Evolutionary conservation across 2,329 filamentous ascomycete species (phyloP).

Genomic region (Tolypocladium ovalisporum): DNA sequence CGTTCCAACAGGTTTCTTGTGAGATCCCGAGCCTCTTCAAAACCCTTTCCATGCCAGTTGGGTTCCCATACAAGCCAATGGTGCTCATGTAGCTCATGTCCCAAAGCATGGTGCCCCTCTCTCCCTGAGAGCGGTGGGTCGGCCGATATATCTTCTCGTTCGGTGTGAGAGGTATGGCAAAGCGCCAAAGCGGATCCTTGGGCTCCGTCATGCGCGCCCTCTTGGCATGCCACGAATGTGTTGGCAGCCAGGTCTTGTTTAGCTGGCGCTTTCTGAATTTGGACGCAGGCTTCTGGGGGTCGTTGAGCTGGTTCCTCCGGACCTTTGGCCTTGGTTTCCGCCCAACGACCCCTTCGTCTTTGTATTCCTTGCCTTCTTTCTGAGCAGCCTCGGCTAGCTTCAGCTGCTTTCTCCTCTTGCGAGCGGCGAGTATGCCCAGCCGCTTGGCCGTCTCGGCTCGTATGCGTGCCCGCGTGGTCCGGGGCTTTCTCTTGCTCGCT

Average conservation of each 20-base stretch:
- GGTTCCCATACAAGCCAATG: conserved; percentile 61
- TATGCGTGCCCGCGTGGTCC: conserved; percentile 45
- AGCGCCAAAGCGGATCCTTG: conserved; percentile 76
- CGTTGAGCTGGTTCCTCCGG: conserved; percentile 58
- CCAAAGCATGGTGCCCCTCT: conserved; percentile 74
- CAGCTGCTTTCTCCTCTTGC: conserved; percentile 35
- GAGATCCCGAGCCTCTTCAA: conserved; percentile 54
- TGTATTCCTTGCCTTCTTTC: conserved; percentile 3
- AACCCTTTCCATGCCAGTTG: conserved; percentile 52
- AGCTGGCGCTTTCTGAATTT: conserved; percentile 80
- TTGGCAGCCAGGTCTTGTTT: conserved; percentile 88
- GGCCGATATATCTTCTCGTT: conserved; percentile 84
- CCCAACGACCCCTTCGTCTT: conserved; percentile 9
- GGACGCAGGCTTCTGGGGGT: conserved; percentile 39
- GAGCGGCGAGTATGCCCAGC: conserved; percentile 51
- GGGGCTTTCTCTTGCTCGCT: conserved; percentile 48
- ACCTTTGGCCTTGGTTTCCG: conserved; percentile 48
- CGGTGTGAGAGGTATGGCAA: conserved; percentile 73
- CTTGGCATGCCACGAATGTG: conserved; percentile 90
- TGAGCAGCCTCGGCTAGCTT: conserved; percentile 15
- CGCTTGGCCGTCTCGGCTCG: conserved; percentile 68
- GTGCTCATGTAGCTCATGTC: conserved; percentile 93
- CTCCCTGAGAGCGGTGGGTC: conserved; percentile 68
- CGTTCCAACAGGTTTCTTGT: conserved; percentile 50
- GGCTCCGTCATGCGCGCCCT: conserved; percentile 78